Evolutionary conservation across 345 rosid species (phyloP).

Genomic region (Schrenkiella parvula): DNA sequence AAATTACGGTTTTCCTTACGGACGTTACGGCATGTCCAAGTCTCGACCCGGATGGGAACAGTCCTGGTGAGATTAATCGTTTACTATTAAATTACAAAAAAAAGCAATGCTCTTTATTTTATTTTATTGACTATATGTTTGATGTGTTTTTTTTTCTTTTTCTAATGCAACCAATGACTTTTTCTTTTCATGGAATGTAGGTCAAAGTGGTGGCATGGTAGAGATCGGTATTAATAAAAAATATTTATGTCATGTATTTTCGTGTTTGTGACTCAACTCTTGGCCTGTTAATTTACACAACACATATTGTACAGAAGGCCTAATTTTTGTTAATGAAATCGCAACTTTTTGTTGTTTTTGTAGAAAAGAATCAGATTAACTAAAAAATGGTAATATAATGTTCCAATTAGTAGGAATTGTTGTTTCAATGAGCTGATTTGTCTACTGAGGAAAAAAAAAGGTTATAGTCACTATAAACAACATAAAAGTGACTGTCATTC

Average conservation of each 20-base stretch:
- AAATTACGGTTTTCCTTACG: constrained; percentile 51
- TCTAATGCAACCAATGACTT: neutral
- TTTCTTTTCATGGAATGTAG: constrained; percentile 31
- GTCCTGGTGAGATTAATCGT: constrained; percentile 48
- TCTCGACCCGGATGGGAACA: constrained; percentile 73
- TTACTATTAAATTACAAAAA: neutral
- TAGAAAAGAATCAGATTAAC: neutral
- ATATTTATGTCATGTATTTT: neutral
- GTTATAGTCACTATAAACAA: too few species aligned
- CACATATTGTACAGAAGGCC: constrained; percentile 8
- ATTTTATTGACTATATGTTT: neutral
- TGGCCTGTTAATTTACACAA: neutral
- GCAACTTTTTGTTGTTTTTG: neutral
- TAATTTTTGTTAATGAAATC: neutral
- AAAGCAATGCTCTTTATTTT: neutral
- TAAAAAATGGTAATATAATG: neutral
- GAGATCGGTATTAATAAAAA: constrained; percentile 54
- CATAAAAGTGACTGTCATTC: neutral
- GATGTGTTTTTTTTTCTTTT: neutral
- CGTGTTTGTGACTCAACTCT: neutral
- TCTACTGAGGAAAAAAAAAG: neutral
- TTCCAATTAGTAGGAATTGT: neutral
- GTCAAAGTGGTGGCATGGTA: constrained; percentile 78
- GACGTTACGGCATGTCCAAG: constrained; percentile 65
- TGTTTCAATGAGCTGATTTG: neutral